Evolutionary conservation across 176 grass and related monocot genomes (phyloP).

Genomic region (Oryza brachyantha): DNA sequence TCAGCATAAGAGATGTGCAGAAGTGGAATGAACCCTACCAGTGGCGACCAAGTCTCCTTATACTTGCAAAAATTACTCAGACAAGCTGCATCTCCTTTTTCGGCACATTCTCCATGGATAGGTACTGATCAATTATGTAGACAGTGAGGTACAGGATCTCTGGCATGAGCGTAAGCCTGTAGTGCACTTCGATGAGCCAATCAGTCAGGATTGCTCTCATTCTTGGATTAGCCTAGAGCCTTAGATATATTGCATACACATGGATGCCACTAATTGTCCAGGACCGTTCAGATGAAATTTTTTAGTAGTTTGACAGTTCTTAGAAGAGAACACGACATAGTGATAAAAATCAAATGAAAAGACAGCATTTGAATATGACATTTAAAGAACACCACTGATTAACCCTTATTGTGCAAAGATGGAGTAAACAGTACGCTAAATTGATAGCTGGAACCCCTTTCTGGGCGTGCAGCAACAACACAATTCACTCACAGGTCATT

Average conservation of each 20-base stretch:
- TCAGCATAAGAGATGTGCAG: neutral
- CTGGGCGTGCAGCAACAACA: too few species aligned
- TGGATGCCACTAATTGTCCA: neutral
- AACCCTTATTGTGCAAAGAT: neutral
- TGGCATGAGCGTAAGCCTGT: conserved; percentile 67
- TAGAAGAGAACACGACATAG: too few species aligned
- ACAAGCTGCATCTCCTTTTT: conserved; percentile 78
- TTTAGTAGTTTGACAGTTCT: too few species aligned
- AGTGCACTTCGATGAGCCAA: conserved; percentile 73
- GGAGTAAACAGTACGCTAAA: neutral
- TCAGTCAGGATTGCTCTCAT: conserved; percentile 72
- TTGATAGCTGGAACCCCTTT: neutral
- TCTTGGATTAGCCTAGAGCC: too few species aligned
- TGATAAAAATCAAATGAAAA: too few species aligned
- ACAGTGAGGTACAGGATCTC: conserved; percentile 78
- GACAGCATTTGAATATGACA: too few species aligned
- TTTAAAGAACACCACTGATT: neutral
- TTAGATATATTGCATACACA: neutral
- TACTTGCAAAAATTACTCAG: conserved; percentile 84
- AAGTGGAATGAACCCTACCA: conserved; percentile 43
- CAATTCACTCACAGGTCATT: too few species aligned
- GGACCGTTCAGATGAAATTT: neutral
- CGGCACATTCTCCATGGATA: conserved; percentile 40
- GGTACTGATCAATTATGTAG: conserved; percentile 69
- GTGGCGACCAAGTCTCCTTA: conserved; percentile 74